These are phyloP conservation scores for Fremontodendron californicum DNA, from an alignment of 345 rosid species.

Conservation along the genomic window DNA sequence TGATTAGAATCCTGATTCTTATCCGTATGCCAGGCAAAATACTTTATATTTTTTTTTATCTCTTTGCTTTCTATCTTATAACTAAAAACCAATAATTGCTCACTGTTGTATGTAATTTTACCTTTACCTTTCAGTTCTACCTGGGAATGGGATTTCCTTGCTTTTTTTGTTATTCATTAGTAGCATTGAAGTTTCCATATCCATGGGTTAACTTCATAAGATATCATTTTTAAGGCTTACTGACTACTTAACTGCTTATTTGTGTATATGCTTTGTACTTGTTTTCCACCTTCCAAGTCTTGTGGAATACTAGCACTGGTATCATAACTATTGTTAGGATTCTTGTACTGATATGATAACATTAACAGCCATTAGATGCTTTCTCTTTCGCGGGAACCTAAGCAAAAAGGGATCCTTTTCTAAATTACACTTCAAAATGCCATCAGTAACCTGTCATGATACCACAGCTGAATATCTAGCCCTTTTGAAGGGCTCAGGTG, in stretches of 20 bases:
- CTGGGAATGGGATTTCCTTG: conserved; percentile 2
- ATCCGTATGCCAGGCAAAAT: conserved; percentile 18
- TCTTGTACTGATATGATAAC: background rate
- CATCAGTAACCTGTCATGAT: background rate
- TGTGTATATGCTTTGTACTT: background rate
- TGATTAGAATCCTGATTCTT: conserved; percentile 24
- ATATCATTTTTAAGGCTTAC: background rate
- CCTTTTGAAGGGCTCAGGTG: background rate
- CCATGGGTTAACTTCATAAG: background rate
- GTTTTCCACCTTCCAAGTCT: background rate
- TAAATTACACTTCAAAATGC: background rate
- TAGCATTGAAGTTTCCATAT: background rate
- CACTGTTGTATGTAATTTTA: conserved; percentile 15
- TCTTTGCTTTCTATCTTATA: background rate
- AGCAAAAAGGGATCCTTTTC: background rate
- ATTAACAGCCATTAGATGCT: background rate
- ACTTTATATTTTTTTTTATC: background rate
- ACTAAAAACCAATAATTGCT: background rate
- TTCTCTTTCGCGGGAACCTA: background rate
- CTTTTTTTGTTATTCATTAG: background rate
- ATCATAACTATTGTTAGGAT: too few species aligned
- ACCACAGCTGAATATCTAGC: background rate
- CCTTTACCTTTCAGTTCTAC: background rate
- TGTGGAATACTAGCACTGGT: background rate
- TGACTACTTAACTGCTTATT: background rate